These are phyloP conservation scores for Lathyrus oleraceus DNA, from an alignment of 306 rosid species.

Conservation along the genomic window DNA sequence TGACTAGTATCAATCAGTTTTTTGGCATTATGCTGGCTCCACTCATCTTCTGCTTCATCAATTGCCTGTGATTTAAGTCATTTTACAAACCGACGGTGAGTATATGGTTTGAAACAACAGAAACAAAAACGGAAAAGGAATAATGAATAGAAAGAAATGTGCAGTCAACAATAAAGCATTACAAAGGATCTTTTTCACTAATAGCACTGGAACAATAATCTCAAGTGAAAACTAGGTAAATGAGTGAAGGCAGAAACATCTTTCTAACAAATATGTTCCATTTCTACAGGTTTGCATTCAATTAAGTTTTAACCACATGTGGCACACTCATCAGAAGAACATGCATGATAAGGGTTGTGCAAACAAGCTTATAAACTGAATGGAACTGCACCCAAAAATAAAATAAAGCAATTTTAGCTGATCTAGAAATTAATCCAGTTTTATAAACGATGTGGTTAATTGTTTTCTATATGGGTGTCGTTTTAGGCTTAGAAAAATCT, in stretches of 20 bases:
- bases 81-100: background rate
- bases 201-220: constrained; percentile 12
- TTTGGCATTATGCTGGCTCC: constrained; percentile 94
- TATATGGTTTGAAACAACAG: background rate
- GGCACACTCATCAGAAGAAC: background rate
- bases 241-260: background rate
- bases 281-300: background rate
- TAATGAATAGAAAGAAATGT: background rate
- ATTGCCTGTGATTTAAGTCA: constrained; percentile 61
- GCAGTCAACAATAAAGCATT: background rate
- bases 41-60: constrained; percentile 90
- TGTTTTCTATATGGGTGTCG: background rate
- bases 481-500: background rate
- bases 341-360: background rate
- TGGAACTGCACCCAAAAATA: background rate
- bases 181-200: background rate
- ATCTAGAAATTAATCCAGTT: background rate
- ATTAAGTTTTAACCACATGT: background rate
- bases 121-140: background rate
- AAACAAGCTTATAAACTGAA: no score
- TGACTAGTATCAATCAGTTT: constrained; percentile 76
- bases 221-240: background rate
- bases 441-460: background rate
- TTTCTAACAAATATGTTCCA: background rate
- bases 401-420: background rate